Percentiles rank a stretch among this genome's conserved stretches.
phyloP scores from a whole-genome alignment of 805 yeast species.

The Priceomyces carsonii region DNA sequence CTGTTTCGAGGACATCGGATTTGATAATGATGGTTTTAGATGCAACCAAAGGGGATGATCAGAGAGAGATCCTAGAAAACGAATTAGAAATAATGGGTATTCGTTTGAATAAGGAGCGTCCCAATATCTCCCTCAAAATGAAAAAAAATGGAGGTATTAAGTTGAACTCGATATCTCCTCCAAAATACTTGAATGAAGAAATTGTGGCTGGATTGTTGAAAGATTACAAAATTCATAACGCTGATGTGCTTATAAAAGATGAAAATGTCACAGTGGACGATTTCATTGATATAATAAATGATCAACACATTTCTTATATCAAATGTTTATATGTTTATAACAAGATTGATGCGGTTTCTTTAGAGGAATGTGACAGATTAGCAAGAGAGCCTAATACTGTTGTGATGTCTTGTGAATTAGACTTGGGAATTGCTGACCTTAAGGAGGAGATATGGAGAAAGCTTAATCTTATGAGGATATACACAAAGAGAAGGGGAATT shows the following conservation, averaged over 20 bases:
- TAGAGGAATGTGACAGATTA: slow-evolving; percentile 89
- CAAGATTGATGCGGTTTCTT: slow-evolving; percentile 91
- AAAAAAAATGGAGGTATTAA: slow-evolving; percentile 93
- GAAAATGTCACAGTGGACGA: slow-evolving; percentile 90
- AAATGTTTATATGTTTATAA: slow-evolving; percentile 93
- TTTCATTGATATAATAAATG: slow-evolving; percentile 86
- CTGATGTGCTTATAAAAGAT: slow-evolving; percentile 88
- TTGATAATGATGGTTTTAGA: slow-evolving; percentile 90
- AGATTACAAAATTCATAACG: slow-evolving; percentile 89
- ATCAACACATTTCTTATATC: slow-evolving; percentile 81
- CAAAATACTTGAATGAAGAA: slow-evolving; percentile 78
- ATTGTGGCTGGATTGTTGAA: slow-evolving; percentile 73
- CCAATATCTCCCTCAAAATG: slow-evolving; percentile 74
- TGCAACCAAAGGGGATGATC: slow-evolving; percentile 92
- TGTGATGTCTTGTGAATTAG: slow-evolving; percentile 90
- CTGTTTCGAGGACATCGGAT: slow-evolving; percentile 95
- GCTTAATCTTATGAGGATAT: slow-evolving; percentile 74
- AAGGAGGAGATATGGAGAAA: slow-evolving; percentile 94
- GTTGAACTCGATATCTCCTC: slow-evolving; percentile 77
- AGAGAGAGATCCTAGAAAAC: slow-evolving; percentile 78
- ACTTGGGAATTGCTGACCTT: slow-evolving; percentile 82
- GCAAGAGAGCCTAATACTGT: slow-evolving; percentile 93
- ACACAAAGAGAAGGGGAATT: slow-evolving; percentile 85
- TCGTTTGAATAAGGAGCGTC: slow-evolving; percentile 76
- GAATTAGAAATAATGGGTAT: slow-evolving; percentile 95